Conservation (phyloP, 2,329 filamentous ascomycete species). For the Magnaporthiopsis incrustans region DNA sequence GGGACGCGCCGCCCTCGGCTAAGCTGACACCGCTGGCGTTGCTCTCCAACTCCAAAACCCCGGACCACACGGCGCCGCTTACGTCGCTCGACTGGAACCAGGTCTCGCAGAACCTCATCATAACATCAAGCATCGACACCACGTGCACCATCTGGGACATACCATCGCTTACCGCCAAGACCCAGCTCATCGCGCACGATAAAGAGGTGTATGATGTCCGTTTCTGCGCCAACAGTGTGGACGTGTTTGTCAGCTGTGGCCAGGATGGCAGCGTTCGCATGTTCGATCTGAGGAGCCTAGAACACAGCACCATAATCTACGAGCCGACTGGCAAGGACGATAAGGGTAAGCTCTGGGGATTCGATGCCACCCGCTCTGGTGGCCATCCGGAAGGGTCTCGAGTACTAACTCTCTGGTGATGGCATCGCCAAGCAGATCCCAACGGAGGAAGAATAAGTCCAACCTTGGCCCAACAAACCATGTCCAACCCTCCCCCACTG, state of each 20-base stretch:
- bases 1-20: conserved; percentile 47
- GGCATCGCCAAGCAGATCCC: conserved; percentile 29
- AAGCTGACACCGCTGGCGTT: conserved; percentile 91
- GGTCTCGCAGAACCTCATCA: conserved; percentile 91
- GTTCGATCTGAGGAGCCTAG: conserved; percentile 93
- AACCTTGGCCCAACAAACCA: conserved; percentile 67
- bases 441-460: conserved; percentile 62
- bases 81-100: conserved; percentile 98
- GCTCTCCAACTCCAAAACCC: conserved; percentile 95
- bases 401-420: background rate
- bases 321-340: conserved; percentile 86
- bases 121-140: conserved; percentile 97
- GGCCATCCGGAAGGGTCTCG: background rate
- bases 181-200: conserved; percentile 95
- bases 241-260: conserved; percentile 96
- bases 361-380: background rate
- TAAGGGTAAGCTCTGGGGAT: conserved; percentile 43
- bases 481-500: conserved; percentile 68
- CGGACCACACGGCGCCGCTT: conserved; percentile 92
- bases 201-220: conserved; percentile 98
- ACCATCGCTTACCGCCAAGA: conserved; percentile 93
- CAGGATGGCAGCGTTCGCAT: conserved; percentile 96
- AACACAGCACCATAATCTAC: conserved; percentile 98
- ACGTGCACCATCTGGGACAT: conserved; percentile 99
- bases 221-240: conserved; percentile 96